These are phyloP conservation scores for Botryotinia convoluta DNA, from an alignment of 2,329 filamentous ascomycete species.

Conservation along the genomic window DNA sequence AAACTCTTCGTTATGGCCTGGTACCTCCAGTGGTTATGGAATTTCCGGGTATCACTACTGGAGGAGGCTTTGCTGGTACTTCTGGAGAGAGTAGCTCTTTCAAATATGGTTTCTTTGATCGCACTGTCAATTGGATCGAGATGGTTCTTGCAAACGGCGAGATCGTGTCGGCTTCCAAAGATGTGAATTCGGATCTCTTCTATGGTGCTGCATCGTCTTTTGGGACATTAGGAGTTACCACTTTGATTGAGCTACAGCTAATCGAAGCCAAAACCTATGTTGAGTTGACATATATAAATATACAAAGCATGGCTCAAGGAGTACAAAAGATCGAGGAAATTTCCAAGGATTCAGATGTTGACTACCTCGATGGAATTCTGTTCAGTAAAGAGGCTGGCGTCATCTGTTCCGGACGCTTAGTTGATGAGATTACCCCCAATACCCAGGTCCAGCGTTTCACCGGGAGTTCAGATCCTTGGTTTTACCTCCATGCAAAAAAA, in stretches of 20 bases:
- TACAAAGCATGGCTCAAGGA: conserved; percentile 43
- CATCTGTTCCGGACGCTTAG: conserved; percentile 52
- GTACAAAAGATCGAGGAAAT: conserved; percentile 41
- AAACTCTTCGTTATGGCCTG: conserved; percentile 52
- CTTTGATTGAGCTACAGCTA: conserved; percentile 56
- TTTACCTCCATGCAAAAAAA: conserved; percentile 56
- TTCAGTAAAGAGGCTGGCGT: conserved; percentile 46
- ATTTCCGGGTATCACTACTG: conserved; percentile 66
- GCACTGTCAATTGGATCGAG: conserved; percentile 59
- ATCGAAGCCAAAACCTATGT: conserved; percentile 53
- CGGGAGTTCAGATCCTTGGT: conserved; percentile 54
- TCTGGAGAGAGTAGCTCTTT: conserved; percentile 66
- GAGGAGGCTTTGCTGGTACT: conserved; percentile 64
- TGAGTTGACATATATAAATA: conserved; percentile 52
- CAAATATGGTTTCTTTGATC: conserved; percentile 62
- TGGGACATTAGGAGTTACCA: conserved; percentile 60
- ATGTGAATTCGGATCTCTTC: conserved; percentile 53
- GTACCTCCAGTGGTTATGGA: conserved; percentile 67
- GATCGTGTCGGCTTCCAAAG: conserved; percentile 47
- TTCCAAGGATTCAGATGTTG: conserved; percentile 37
- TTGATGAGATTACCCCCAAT: conserved; percentile 32
- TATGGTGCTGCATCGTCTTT: conserved; percentile 56
- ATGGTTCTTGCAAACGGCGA: conserved; percentile 59
- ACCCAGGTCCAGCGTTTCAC: background rate
- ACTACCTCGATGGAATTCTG: conserved; percentile 62